Evolutionary conservation across 257 asterid genomes (phyloP), one percentile per base, ranked within the genome.

Genomic region (Solanum appendiculatum): DNA sequence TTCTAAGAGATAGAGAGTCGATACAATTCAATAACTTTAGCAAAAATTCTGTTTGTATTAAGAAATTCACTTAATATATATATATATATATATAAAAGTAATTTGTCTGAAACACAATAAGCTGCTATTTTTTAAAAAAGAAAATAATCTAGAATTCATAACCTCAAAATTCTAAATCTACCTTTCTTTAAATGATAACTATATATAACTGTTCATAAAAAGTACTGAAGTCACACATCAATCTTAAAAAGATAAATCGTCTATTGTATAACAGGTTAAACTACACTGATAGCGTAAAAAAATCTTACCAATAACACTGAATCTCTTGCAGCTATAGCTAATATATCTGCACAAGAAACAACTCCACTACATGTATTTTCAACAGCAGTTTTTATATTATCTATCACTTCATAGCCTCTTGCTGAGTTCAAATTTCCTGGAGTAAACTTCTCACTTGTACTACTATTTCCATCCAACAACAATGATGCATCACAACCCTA

Each of bases 401-500:
- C 98, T 1, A 95, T 88, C 42, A 95, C 98, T 90, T 94, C 97
- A 86, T 77, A 95, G 74, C 98, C 98, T 87, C 98, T 92, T 2
- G 91, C 98, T 1, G 98, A 95, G 88, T 95, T 95, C 90, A 90
- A 73, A 91, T 94, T 94, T 1, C 98, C 92, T 14, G 21, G 33
- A 2, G 96, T 96, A 86, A 91, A 88, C 82, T 96, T 96, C 92
- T 95, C 99, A 23, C 98, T 84, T 84, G 31, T 84, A 6, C 8
- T 91, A 12, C 91, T 92, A 78, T 86, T 92, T 75, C 99, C 98
- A 91, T 96, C 99, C 91, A 96, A 82, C 85, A 96, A 87, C 60
- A 95, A 33, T 7, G 99, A 96, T 72, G 91, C 99, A 85, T 96
- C 99, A 77, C 99, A 96, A 9, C 99, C 99, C 99, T 94, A 31